Base-by-base conservation (phyloP, 805 yeast species). In the Deakozyma indianensis region DNA sequence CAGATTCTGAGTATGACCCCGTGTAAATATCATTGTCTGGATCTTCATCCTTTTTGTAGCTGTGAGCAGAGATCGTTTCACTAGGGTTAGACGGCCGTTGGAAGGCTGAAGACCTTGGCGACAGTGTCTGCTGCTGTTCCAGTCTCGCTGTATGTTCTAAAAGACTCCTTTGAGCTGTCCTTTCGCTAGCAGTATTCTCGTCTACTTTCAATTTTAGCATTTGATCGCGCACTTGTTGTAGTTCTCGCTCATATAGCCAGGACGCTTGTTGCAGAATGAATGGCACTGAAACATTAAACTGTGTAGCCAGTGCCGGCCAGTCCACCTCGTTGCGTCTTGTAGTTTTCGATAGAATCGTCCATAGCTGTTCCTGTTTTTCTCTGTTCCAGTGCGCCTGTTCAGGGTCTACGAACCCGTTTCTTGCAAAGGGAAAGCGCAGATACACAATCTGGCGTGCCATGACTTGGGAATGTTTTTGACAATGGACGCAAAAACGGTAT, bases 161-260 rank as follows among this genome's bases (percentile, higher is more conserved):
- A 25, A 7, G 7, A 14, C 28, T 14, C 7, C 14, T 7, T 14
- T 25, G 28, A 25, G 7, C 14, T 25, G 14, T 14, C 7, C 28
- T 14, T 14, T 7, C 28, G 14, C 14, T 14, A 7, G 28, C 7
- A 9, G 14, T 9, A 25, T 25, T 25, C 14, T 25, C 28, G 14
- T 7, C 38, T 5, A n/a, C 38, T n/a, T 68, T 78, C 1, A 71
- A 62, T 50, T 73, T 79, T 2, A 83, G 70, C 63, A 66, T 63
- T 27, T 59, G 57, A 4, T 55, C 57, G 22, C 62, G 53, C 18
- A 65, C 56, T 28, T 56, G 56, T 29, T 58, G 56, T 41, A 66
- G 54, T 48, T 66, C 68, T 41, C 59, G 62, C 47, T 64, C 67
- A 44, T 66, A 66, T 2, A 66, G 55, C 69, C 70, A 64, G 2